Percentiles rank a stretch among this genome's conserved stretches.
phyloP scores from a whole-genome alignment of 169 alveolate genomes.

The Cryptosporidium andersoni region DNA sequence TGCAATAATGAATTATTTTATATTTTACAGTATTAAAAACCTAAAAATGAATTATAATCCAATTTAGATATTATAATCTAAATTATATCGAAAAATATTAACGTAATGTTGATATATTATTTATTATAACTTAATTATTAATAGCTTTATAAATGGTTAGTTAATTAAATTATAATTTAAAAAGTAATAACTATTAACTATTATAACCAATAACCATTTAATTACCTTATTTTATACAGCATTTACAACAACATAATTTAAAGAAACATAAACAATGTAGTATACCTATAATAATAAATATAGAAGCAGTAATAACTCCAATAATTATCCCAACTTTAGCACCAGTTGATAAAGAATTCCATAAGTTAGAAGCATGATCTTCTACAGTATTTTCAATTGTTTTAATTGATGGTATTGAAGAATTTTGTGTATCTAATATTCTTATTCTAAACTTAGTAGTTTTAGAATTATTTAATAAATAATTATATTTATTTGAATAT shows the following conservation, averaged over 20 bases:
- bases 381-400: background rate
- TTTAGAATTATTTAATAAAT: background rate
- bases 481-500: no score
- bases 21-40: no score
- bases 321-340: conserved; percentile 66
- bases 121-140: background rate
- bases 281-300: conserved; percentile 56
- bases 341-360: conserved; percentile 47
- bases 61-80: no score
- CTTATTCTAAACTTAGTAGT: background rate
- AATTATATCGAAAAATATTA: background rate
- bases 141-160: background rate
- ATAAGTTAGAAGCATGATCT: conserved; percentile 13
- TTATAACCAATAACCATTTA: background rate
- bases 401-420: background rate
- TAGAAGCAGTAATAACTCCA: conserved; percentile 52
- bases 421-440: background rate
- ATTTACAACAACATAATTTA: conserved; percentile 48
- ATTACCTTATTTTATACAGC: background rate
- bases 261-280: conserved; percentile 54
- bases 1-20: no score
- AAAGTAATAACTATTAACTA: background rate
- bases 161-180: background rate
- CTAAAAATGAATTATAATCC: no score
- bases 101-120: background rate